A percentile compares a stretch with the other conserved stretches of the same genome.
phyloP scores from a whole-genome alignment of 148 eudicot species.

The Oxyria digyna region DNA sequence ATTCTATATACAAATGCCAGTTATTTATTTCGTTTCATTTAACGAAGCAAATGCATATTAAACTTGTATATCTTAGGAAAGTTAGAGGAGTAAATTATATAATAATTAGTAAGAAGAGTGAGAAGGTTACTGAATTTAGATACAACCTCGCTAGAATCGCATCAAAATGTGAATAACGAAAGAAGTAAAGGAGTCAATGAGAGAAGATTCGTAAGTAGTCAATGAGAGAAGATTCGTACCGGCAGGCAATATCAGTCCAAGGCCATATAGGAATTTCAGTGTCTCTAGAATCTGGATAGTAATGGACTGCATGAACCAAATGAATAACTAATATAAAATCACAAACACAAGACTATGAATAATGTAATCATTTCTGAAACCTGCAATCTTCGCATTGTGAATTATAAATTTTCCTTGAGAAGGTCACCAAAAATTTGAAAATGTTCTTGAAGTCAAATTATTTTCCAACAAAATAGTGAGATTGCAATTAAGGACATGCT shows the following conservation, averaged over 20 bases:
- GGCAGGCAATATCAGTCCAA: constrained; percentile 96
- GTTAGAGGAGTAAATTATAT: too few species aligned
- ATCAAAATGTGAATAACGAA: too few species aligned
- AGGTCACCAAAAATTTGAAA: constrained; percentile 94
- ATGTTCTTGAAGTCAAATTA: constrained; percentile 65
- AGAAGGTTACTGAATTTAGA: too few species aligned
- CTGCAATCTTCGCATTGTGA: constrained; percentile 99
- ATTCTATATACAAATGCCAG: too few species aligned
- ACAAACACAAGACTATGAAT: not conserved
- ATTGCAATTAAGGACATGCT: not conserved
- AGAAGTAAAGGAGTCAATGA: too few species aligned
- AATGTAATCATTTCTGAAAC: constrained; percentile 21
- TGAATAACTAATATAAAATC: not conserved
- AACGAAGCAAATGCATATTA: too few species aligned
- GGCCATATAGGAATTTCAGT: constrained; percentile 78
- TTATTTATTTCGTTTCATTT: too few species aligned
- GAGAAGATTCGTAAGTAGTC: too few species aligned
- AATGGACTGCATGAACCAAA: constrained; percentile 55
- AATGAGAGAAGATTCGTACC: too few species aligned
- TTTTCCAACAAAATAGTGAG: not conserved
- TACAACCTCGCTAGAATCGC: too few species aligned
- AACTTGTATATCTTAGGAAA: too few species aligned
- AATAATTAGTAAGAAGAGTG: too few species aligned
- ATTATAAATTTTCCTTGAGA: constrained; percentile 92
- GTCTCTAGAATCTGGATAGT: constrained; percentile 93